These are phyloP conservation scores for Lepidium didymum DNA, from an alignment of 345 rosid species.

Conservation along the genomic window DNA sequence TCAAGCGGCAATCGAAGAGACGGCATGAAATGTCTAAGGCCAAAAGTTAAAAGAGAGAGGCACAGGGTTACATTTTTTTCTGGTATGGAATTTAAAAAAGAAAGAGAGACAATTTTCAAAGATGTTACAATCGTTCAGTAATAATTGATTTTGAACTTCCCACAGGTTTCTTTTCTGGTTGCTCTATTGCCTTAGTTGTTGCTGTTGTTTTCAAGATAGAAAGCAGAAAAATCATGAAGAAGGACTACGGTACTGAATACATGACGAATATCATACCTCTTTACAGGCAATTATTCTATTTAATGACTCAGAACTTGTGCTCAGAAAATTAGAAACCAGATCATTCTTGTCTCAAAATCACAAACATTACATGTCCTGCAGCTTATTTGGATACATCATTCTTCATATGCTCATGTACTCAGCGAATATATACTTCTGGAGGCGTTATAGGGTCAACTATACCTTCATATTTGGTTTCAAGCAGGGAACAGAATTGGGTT, in stretches of 20 bases:
- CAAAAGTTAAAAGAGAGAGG: constrained; percentile 50
- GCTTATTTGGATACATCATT: constrained; percentile 52
- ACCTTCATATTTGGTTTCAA: too few relatives aligned
- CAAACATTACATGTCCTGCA: constrained; percentile 34
- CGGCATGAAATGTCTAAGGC: constrained; percentile 60
- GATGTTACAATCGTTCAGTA: not conserved
- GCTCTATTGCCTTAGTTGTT: constrained; percentile 45
- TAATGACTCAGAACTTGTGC: not conserved
- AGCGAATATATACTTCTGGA: constrained; percentile 62
- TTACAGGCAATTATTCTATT: constrained; percentile 45
- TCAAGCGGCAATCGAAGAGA: constrained; percentile 48
- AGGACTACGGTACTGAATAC: constrained; percentile 41
- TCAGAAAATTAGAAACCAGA: not conserved
- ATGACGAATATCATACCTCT: constrained; percentile 66
- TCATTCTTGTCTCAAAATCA: not conserved
- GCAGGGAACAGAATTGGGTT: constrained; percentile 58
- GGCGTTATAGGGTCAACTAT: constrained; percentile 52
- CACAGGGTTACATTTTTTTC: constrained; percentile 61
- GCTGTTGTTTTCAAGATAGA: constrained; percentile 52
- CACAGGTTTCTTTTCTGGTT: constrained; percentile 63
- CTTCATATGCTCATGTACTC: constrained; percentile 63
- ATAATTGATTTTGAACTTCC: not conserved
- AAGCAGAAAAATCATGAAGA: constrained; percentile 39
- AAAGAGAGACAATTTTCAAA: not conserved
- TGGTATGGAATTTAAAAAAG: constrained; percentile 25